Conservation (phyloP, 139 green algal genomes). For the Tetradesmus lagerheimii region DNA sequence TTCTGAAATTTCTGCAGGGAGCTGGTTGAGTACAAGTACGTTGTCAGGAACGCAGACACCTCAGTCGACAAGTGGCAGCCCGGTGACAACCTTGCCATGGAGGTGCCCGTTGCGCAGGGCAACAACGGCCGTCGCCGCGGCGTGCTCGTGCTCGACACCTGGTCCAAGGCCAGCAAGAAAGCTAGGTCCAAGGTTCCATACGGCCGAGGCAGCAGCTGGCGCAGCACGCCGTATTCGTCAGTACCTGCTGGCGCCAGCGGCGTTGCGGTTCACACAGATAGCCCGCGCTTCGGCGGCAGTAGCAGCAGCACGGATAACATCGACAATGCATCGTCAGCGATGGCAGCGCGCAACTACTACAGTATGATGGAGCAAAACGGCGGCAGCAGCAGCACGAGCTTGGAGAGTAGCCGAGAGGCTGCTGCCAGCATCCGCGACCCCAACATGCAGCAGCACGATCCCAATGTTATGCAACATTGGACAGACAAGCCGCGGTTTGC, state of each 20-base stretch:
- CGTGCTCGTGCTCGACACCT: constrained; percentile 42
- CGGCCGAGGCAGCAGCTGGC: constrained; percentile 13
- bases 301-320: background rate
- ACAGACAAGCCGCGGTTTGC: constrained; percentile 45
- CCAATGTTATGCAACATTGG: constrained; percentile 32
- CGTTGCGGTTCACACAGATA: constrained; percentile 39
- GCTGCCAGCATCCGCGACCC: constrained; percentile 22
- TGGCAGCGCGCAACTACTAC: constrained; percentile 38
- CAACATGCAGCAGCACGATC: constrained; percentile 9
- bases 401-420: background rate
- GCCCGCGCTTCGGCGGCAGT: constrained; percentile 1
- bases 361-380: constrained; percentile 1
- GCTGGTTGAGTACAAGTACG: constrained; percentile 53
- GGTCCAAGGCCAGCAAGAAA: constrained; percentile 16
- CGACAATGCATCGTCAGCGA: constrained; percentile 14
- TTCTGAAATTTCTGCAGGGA: constrained; percentile 3
- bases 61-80: constrained; percentile 36
- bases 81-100: constrained; percentile 44
- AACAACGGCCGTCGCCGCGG: constrained; percentile 25
- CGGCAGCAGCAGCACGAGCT: constrained; percentile 15
- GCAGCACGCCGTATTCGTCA: constrained; percentile 31
- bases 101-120: constrained; percentile 30
- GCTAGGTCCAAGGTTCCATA: background rate
- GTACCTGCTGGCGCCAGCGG: background rate
- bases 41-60: constrained; percentile 31